Evolutionary conservation across 1,284 basidiomycete species (phyloP), one percentile per base, ranked within the genome.

Genomic region (Neonothopanus nambi): DNA sequence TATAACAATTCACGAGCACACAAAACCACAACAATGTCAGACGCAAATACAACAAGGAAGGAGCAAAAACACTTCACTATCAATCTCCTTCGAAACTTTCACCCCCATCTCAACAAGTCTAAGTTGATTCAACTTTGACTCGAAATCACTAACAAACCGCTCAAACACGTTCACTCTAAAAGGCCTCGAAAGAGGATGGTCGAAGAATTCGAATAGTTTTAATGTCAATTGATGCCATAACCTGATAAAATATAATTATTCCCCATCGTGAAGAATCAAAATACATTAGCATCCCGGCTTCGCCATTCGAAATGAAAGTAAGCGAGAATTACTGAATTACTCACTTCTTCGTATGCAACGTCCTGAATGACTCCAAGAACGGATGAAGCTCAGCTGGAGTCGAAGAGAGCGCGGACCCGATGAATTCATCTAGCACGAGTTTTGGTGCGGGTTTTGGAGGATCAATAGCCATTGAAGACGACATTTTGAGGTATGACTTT

Each of bases 191-290:
- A 81, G 73, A 1, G 92, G 87, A 41, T 87, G 79, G 60, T 89
- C 85, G 59, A 96, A 85, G 76, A 98, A 96, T 57, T 89, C 82
- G 63, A 89, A 85, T 23, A 99, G 78, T 61, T 93, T 87, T 58
- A 87, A 76, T 0, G 96, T 97, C 35, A 99, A 79, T 70, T 99
- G 97, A 70, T 98, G 95, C 95, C 96, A 99, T 75, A 99, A 79
- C 71, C 95, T 98, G 58, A 46, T 26, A 30, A 58, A 51, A 43
- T 24, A 23, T 20, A 43, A 21, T 18, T 17, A 6, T 7, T 18
- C 13, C 30, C 45, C 7, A 33, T n/a, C 18, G 46, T 17, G 33
- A 41, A 8, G 6, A 33, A 24, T 26, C 23, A 35, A 4, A 40
- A 8, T 8, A 6, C 36, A 17, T 47, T 30, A 42, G 18, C 15